Conservation (phyloP, 768 basidiomycete genomes). For the Suillus discolor region DNA sequence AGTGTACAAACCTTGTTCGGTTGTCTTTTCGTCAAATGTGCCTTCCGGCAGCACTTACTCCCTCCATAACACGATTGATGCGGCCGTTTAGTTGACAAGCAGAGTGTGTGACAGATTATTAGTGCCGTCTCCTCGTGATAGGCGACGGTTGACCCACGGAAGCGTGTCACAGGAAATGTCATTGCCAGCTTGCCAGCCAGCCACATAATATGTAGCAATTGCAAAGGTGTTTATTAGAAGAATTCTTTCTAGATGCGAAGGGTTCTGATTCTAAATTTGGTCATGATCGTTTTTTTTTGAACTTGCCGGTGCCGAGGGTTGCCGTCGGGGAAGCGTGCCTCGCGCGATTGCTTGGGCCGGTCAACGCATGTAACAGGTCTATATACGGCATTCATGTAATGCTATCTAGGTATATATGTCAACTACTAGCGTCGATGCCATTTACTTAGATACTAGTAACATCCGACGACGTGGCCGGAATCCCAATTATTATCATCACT, state of each 20-base stretch:
- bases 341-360: conserved; percentile 40
- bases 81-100: conserved; percentile 1
- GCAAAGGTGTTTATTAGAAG: background rate
- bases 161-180: too few relatives aligned
- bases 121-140: conserved; percentile 3
- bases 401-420: conserved; percentile 17
- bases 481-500: conserved; percentile 10
- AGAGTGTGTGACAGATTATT: too few relatives aligned
- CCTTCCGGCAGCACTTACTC: conserved; percentile 7
- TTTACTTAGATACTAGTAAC: conserved; percentile 32
- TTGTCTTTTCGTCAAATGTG: conserved; percentile 10
- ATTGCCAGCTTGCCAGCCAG: too few relatives aligned
- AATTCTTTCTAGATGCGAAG: conserved; percentile 23
- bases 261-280: conserved; percentile 38
- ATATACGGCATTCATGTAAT: conserved; percentile 40
- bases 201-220: too few relatives aligned
- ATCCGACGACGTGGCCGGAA: conserved; percentile 38
- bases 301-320: conserved; percentile 50
- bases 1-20: conserved; percentile 18
- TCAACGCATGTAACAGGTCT: conserved; percentile 46
- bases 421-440: conserved; percentile 12
- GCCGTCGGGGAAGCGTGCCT: conserved; percentile 33
- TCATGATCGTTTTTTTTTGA: conserved; percentile 34
- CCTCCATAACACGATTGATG: conserved; percentile 5
- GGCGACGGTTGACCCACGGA: background rate